Evolutionary conservation across 2,329 filamentous ascomycete species (phyloP).

Genomic region (Byssothecium circinans): DNA sequence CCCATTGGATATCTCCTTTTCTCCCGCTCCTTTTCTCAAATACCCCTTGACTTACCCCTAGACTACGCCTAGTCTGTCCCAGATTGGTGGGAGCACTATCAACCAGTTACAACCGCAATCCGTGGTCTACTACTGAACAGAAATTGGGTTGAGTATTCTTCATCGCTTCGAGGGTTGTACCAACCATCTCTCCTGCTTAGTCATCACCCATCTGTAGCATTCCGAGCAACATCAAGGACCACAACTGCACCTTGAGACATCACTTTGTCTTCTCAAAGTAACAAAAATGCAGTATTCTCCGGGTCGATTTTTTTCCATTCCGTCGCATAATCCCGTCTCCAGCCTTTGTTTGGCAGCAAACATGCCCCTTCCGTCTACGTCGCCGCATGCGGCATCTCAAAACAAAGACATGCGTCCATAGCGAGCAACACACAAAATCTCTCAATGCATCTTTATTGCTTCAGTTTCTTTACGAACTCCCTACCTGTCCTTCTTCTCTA

Average conservation of each 20-base stretch:
- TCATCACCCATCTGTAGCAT: not conserved
- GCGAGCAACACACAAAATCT: not conserved
- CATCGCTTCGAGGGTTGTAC: too few relatives aligned
- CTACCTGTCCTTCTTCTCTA: not conserved
- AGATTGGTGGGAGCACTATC: conserved; percentile 17
- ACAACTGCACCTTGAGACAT: not conserved
- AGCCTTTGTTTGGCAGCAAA: conserved; percentile 3
- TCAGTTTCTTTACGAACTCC: not conserved
- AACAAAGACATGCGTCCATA: conserved; percentile 5
- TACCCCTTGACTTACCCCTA: conserved; percentile 9
- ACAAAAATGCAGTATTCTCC: not conserved
- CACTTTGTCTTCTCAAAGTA: not conserved
- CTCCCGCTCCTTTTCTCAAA: not conserved
- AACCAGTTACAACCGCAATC: conserved; percentile 17
- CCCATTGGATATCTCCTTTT: not conserved
- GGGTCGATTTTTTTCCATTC: not conserved
- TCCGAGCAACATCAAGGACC: not conserved
- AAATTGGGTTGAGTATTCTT: conserved; percentile 20
- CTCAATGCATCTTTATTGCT: not conserved
- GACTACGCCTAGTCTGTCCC: conserved; percentile 9
- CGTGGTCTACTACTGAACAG: conserved; percentile 18
- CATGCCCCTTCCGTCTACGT: conserved; percentile 1
- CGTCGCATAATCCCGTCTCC: not conserved
- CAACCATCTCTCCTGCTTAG: not conserved
- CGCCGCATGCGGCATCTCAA: conserved; percentile 1